Evolutionary conservation across 805 yeast species (phyloP).

Genomic region (Candida hispaniensis): DNA sequence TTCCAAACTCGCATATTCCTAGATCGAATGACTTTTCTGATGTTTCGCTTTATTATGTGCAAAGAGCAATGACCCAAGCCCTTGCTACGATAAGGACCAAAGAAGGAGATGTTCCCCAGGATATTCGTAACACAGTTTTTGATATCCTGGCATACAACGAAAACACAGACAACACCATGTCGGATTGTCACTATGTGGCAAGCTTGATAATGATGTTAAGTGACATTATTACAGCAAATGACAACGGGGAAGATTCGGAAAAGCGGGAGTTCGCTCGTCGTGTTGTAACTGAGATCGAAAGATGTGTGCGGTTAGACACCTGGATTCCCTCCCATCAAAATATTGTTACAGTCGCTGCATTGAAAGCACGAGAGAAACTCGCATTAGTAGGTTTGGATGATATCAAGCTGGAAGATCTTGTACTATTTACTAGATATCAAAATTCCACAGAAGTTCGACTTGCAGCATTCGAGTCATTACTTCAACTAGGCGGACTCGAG

Average conservation of each 20-base stretch:
- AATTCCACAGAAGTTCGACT: conserved; percentile 45
- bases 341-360: conserved; percentile 43
- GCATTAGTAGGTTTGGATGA: conserved; percentile 44
- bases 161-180: conserved; percentile 64
- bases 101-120: conserved; percentile 49
- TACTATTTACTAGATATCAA: conserved; percentile 42
- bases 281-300: conserved; percentile 55
- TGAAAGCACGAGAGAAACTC: conserved; percentile 49
- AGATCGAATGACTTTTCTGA: conserved; percentile 70
- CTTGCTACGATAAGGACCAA: conserved; percentile 52
- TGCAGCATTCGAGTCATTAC: conserved; percentile 58
- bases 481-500: conserved; percentile 67
- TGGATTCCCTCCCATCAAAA: conserved; percentile 72
- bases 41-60: conserved; percentile 56
- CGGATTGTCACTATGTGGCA: conserved; percentile 59
- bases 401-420: conserved; percentile 43
- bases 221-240: conserved; percentile 12
- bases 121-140: conserved; percentile 51
- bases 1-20: conserved; percentile 55
- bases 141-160: conserved; percentile 75
- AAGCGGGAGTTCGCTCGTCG: conserved; percentile 33
- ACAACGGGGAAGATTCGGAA: conserved; percentile 7
- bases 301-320: conserved; percentile 68
- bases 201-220: conserved; percentile 43
- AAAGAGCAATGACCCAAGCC: conserved; percentile 54